Conservation (phyloP, 257 asterid genomes). For the Henckelia pumila region DNA sequence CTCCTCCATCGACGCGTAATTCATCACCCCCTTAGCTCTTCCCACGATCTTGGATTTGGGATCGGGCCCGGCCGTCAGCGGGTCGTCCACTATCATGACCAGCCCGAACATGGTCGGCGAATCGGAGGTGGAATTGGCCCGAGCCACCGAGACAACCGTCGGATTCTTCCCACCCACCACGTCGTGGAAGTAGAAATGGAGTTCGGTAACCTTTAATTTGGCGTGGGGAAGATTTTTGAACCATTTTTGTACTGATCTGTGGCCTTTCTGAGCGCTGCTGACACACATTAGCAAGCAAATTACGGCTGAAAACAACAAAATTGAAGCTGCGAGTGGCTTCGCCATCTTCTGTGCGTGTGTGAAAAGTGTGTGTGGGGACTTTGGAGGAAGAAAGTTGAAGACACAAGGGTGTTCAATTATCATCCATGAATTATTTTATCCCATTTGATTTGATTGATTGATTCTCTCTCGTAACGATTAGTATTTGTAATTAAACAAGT, state of each 20-base stretch:
- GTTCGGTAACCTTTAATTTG: background rate
- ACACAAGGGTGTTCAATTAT: too few relatives aligned
- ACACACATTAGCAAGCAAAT: background rate
- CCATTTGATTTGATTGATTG: too few relatives aligned
- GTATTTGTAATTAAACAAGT: too few relatives aligned
- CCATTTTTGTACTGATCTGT: conserved; percentile 3
- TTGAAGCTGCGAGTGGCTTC: background rate
- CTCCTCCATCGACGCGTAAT: conserved; percentile 3
- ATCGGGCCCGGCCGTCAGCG: conserved; percentile 15
- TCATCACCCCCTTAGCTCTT: conserved; percentile 21
- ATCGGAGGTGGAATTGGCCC: conserved; percentile 2
- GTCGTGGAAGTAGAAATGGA: too few relatives aligned
- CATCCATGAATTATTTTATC: too few relatives aligned
- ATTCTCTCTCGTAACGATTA: too few relatives aligned
- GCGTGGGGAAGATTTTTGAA: background rate
- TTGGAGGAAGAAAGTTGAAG: too few relatives aligned
- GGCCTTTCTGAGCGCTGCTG: background rate
- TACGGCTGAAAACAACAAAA: background rate
- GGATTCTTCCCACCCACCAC: background rate
- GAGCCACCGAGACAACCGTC: conserved; percentile 7
- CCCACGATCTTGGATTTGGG: conserved; percentile 21
- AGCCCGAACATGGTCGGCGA: background rate
- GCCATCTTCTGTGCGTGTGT: too few relatives aligned
- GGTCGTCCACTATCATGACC: conserved; percentile 6
- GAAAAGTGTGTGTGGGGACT: too few relatives aligned